phyloP scores from a whole-genome alignment of 768 basidiomycete genomes.

The Phanerochaete carnosa region DNA sequence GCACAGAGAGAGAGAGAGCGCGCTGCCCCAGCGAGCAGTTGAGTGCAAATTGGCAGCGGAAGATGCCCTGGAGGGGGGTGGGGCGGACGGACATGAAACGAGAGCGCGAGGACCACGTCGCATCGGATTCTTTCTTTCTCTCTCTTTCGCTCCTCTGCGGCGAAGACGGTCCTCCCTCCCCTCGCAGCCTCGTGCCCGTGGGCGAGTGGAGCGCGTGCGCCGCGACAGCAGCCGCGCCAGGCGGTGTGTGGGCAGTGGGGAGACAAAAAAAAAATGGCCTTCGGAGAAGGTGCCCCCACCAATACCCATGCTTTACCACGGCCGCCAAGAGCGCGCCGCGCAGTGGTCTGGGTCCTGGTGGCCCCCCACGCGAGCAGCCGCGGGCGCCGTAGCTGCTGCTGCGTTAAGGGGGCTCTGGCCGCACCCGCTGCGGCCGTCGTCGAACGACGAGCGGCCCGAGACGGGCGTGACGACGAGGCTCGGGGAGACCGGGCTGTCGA shows the following conservation, averaged over 20 bases:
- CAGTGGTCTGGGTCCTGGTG: background rate
- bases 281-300: background rate
- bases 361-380: background rate
- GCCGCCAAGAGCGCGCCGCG: background rate
- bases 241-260: too few species aligned
- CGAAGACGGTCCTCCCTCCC: too few species aligned
- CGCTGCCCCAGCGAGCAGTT: background rate
- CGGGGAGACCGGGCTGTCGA: slow-evolving; percentile 3
- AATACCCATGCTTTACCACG: too few species aligned
- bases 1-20: too few species aligned
- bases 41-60: background rate
- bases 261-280: too few species aligned
- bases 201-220: too few species aligned
- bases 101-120: background rate
- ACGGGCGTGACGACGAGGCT: slow-evolving; percentile 1
- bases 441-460: slow-evolving; percentile 1
- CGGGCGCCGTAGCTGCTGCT: too few species aligned
- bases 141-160: too few species aligned
- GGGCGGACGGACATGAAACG: background rate
- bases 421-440: background rate
- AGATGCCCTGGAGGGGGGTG: too few species aligned
- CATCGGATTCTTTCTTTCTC: too few species aligned
- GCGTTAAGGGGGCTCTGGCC: background rate
- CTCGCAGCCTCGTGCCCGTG: too few species aligned
- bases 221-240: too few species aligned